Evolutionary conservation across 495 filamentous ascomycete genomes (phyloP).

Genomic region (Daldinia caldariorum): DNA sequence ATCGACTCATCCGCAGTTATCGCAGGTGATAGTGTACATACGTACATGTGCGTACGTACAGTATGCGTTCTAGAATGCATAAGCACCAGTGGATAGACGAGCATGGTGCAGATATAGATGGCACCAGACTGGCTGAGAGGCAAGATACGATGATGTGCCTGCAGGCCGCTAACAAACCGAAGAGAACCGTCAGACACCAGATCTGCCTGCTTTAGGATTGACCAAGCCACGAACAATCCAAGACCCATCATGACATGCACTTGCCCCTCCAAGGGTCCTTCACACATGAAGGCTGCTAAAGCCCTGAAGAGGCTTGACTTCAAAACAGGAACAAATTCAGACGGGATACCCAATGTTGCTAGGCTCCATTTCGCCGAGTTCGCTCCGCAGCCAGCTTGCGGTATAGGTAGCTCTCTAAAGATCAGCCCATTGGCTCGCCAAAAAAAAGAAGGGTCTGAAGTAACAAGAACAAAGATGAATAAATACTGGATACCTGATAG

Average conservation of each 20-base stretch:
- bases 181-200: constrained; percentile 26
- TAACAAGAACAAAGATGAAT: constrained; percentile 9
- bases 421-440: constrained; percentile 26
- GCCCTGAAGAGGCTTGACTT: constrained; percentile 39
- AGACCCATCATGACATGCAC: constrained; percentile 18
- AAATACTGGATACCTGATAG: background rate
- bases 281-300: constrained; percentile 25
- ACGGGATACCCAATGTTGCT: constrained; percentile 29
- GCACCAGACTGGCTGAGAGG: constrained; percentile 32
- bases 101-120: constrained; percentile 34
- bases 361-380: constrained; percentile 45
- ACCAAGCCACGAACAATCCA: constrained; percentile 5
- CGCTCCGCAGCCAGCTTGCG: constrained; percentile 32
- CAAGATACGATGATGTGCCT: constrained; percentile 40
- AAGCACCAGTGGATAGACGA: constrained; percentile 32
- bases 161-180: constrained; percentile 41
- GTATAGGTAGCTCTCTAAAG: constrained; percentile 30
- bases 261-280: constrained; percentile 37
- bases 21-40: constrained; percentile 28
- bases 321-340: constrained; percentile 41
- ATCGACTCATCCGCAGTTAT: constrained; percentile 39
- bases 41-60: constrained; percentile 28
- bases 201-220: constrained; percentile 23
- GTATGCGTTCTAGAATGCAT: constrained; percentile 37
- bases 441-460: constrained; percentile 23